Evolutionary conservation across 2,329 filamentous ascomycete species (phyloP).

Genomic region (Cytospora paraplurivora): DNA sequence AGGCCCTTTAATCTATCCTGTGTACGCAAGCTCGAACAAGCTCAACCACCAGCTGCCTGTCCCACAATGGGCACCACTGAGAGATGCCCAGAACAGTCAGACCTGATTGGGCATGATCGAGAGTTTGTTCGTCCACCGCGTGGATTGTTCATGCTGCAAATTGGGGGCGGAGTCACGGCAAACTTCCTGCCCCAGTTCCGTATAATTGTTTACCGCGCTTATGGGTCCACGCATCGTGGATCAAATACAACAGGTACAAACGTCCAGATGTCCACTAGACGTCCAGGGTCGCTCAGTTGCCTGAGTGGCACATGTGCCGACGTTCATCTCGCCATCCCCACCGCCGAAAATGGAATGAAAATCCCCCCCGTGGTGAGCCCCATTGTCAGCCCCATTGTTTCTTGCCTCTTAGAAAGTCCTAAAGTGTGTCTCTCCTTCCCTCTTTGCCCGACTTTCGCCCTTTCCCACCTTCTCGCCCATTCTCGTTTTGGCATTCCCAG

Average conservation of each 20-base stretch:
- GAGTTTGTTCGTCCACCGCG: not conserved
- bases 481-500: conserved; percentile 19
- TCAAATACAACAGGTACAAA: conserved; percentile 9
- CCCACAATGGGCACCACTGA: conserved; percentile 2
- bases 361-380: conserved; percentile 13
- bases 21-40: conserved; percentile 3
- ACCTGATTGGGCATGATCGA: not conserved
- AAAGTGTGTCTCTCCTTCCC: conserved; percentile 23
- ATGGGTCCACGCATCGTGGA: conserved; percentile 17
- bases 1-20: conserved; percentile 26
- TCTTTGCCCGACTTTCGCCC: conserved; percentile 20
- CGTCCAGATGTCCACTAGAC: not conserved
- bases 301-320: conserved; percentile 20
- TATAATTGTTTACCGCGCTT: conserved; percentile 15
- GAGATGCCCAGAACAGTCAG: not conserved
- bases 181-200: conserved; percentile 9
- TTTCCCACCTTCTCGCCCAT: conserved; percentile 13
- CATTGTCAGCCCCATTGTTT: conserved; percentile 14
- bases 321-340: conserved; percentile 22
- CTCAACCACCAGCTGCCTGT: conserved; percentile 5
- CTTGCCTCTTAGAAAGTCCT: conserved; percentile 8
- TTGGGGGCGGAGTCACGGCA: conserved; percentile 8
- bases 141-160: not conserved
- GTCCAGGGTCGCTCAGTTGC: conserved; percentile 9
- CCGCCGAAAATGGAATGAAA: conserved; percentile 27